Percentiles rank a stretch among this genome's conserved stretches.
phyloP scores from a whole-genome alignment of 805 yeast species.

The Candida oleophila region DNA sequence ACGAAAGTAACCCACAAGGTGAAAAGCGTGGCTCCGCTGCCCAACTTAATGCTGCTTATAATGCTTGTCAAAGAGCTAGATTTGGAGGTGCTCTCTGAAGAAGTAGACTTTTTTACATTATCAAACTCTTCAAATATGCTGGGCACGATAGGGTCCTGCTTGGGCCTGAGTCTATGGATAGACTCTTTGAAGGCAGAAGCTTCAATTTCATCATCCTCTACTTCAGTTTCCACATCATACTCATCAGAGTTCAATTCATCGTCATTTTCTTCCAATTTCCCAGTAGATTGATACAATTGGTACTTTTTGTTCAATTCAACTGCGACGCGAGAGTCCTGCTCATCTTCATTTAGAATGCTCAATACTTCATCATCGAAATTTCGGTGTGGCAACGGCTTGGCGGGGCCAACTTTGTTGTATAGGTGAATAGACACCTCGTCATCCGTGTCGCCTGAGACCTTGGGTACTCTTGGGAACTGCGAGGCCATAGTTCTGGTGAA shows the following conservation, averaged over 20 bases:
- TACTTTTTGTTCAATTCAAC: slow-evolving; percentile 17
- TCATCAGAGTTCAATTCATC: slow-evolving; percentile 7
- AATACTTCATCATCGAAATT: slow-evolving; percentile 18
- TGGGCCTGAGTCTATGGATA: neutral
- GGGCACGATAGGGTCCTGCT: neutral
- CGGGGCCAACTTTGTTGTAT: slow-evolving; percentile 35
- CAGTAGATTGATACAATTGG: slow-evolving; percentile 13
- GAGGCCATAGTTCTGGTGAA: slow-evolving; percentile 7
- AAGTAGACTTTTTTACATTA: neutral
- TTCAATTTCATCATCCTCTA: slow-evolving; percentile 6
- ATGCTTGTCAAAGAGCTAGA: neutral
- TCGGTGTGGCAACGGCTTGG: slow-evolving; percentile 28
- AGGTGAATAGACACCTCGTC: slow-evolving; percentile 44
- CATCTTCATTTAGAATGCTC: slow-evolving; percentile 13
- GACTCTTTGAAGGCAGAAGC: neutral
- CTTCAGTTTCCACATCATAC: slow-evolving; percentile 8
- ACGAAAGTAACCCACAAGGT: neutral
- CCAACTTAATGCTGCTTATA: neutral
- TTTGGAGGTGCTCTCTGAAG: neutral
- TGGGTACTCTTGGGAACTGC: slow-evolving; percentile 36
- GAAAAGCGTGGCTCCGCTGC: neutral
- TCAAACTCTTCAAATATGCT: neutral
- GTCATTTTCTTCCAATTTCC: slow-evolving; percentile 5
- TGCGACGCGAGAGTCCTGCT: slow-evolving; percentile 2
- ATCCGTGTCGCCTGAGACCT: slow-evolving; percentile 37